Conservation (phyloP, 208 protist species). For the Naegleria lovaniensis region DNA sequence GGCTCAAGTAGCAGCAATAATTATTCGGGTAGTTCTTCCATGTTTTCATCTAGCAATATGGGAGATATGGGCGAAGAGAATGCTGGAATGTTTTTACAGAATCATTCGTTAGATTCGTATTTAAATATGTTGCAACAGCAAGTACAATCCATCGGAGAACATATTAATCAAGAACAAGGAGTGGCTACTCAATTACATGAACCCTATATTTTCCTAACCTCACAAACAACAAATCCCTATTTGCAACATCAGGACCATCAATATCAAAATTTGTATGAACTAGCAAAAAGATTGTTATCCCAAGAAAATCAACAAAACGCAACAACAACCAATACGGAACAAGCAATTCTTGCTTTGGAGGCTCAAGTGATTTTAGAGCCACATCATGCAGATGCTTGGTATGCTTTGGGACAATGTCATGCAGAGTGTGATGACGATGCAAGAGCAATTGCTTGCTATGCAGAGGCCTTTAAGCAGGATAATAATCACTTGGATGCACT, state of each 20-base stretch:
- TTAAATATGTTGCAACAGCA: neutral
- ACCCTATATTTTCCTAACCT: neutral
- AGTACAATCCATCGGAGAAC: neutral
- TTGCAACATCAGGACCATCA: neutral
- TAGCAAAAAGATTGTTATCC: neutral
- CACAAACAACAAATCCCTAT: neutral
- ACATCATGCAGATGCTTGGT: neutral
- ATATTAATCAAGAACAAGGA: neutral
- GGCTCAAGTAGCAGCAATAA: neutral
- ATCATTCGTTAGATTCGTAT: neutral
- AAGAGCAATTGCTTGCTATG: neutral
- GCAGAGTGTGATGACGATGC: conserved; percentile 27
- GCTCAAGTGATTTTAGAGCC: no score
- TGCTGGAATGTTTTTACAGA: neutral
- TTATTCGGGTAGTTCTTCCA: neutral
- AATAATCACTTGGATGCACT: conserved; percentile 15
- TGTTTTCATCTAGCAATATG: neutral
- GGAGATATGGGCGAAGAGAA: neutral
- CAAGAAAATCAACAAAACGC: neutral
- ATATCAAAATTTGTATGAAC: neutral
- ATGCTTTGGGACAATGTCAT: neutral
- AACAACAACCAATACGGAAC: neutral
- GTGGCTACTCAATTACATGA: neutral
- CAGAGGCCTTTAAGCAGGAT: neutral
- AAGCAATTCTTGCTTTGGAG: neutral